Percentiles rank a stretch among this genome's conserved stretches.
These are phyloP conservation scores for Ustilago shanxiensis DNA, from an alignment of 1,284 basidiomycete species.

Conservation along the genomic window DNA sequence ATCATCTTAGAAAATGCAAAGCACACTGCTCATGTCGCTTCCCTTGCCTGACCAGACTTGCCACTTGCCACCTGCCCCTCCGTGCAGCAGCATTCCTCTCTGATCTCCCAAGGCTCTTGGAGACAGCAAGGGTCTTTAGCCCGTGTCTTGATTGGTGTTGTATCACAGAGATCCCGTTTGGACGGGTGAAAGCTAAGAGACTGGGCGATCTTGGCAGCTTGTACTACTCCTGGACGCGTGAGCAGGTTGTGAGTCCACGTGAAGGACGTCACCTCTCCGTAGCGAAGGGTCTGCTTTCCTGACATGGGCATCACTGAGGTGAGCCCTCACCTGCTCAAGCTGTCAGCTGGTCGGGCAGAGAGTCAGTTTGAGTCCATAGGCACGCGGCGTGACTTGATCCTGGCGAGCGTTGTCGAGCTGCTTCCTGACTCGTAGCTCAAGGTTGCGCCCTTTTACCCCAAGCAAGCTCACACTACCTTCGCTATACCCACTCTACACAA, in stretches of 20 bases:
- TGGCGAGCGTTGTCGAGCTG: too few species aligned
- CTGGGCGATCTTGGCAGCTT: slow-evolving; percentile 3
- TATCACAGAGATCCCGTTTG: too few species aligned
- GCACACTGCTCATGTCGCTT: slow-evolving; percentile 3
- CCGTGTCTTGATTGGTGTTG: background rate
- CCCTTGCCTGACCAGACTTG: slow-evolving; percentile 1
- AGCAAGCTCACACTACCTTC: too few species aligned
- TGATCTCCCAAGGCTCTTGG: too few species aligned
- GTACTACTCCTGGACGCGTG: background rate
- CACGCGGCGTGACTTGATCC: too few species aligned
- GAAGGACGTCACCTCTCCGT: background rate
- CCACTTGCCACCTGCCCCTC: background rate
- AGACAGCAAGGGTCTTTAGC: too few species aligned
- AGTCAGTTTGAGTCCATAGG: too few species aligned
- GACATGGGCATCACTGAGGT: background rate
- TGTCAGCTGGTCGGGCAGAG: too few species aligned
- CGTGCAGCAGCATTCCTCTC: slow-evolving; percentile 19
- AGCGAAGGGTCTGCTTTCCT: background rate
- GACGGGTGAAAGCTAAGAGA: background rate
- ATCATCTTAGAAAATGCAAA: background rate
- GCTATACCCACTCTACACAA: too few species aligned
- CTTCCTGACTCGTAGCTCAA: too few species aligned
- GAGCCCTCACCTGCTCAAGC: too few species aligned
- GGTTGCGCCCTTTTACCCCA: too few species aligned
- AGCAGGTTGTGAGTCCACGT: background rate